Evolutionary conservation across 1,284 basidiomycete species (phyloP), one percentile per base, ranked within the genome.

Genomic region (Kalmanozyma brasiliensis): DNA sequence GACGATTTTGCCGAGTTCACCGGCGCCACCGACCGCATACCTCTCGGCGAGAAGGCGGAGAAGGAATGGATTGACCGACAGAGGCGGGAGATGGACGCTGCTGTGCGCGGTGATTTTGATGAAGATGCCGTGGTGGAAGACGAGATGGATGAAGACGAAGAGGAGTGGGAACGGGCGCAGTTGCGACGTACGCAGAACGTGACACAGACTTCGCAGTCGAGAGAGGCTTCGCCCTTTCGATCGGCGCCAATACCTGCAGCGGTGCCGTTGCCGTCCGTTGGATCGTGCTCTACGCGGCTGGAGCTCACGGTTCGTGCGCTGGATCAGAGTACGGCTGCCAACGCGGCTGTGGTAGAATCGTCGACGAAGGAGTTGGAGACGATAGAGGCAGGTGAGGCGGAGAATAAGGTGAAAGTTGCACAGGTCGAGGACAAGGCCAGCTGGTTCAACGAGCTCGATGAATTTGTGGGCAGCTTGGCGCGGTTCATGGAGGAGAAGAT

Each of bases 91-190:
- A 72, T 74, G 55, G 49, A 55, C 9, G 65, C 58, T 22, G 72
- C 64, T 1, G 34, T 68, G 10, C 38, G 53, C 4, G 73, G 68
- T 4, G 63, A 58, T n/a, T 52, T 56, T 14, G 61, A 66, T n/a
- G 47, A 58, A 6, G 66, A 63, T 33, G 60, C 52, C 1, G 48
- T 91, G 89, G 88, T 90, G 83, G 89, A 91, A 82, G 88, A 91
- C 67, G 88, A 88, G 47, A 87, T 87, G 55, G 89, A 90, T 32
- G 91, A 91, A 51, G 89, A 90, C 49, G 87, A 88, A 52, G 86
- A 87, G 72, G 85, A 84, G 56, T 82, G 74, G 75, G 77, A 78
- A 42, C 45, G 49, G 3, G 71, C 75, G 0, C 77, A 78, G 55
- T 29, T 78, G 41, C 51, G 64, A 9, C 66, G 74, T 0, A 72